Base-by-base conservation (phyloP, 2,329 filamentous ascomycete genomes). In the Xylariaceae sp. region DNA sequence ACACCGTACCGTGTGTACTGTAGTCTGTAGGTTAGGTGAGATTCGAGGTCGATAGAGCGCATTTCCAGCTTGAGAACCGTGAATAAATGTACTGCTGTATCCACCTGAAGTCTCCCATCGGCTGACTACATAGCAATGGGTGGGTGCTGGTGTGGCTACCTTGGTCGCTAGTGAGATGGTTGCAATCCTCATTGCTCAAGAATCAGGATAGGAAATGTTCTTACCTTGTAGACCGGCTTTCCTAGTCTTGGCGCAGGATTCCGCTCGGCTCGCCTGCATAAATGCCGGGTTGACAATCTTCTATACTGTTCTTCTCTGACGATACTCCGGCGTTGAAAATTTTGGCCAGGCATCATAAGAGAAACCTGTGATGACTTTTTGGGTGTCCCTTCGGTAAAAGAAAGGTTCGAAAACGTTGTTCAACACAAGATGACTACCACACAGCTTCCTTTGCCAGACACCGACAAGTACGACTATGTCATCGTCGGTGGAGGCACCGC, bases 401-500 rank as follows among this genome's bases (percentile, higher is more conserved):
- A n/a, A n/a, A n/a, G n/a, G n/a, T n/a, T n/a, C n/a, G n/a, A n/a
- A n/a, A n/a, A n/a, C n/a, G n/a, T n/a, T n/a, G n/a, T n/a, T n/a
- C n/a, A n/a, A n/a, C n/a, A 36, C 27, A 59, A 50, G 30, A 57
- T 56, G 51, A 85, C 83, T 36, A 89, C 83, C 48, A 79, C 74
- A 50, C 68, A 78, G 41, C 71, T 89, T 48, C 72, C 83, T 33
- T 62, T 75, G 47, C 67, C 74, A 57, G 79, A 83, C 51, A 71
- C 73, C 56, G 70, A 81, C 64, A 72, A 71, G 67, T 92, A 80
- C 66, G 86, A 92, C 74, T 92, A 89, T 69, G 74, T 92, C 61
- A 78, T 92, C 52, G 83, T 92, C 35, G 87, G 87, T 49, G 87
- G 87, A 48, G 87, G 87, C 57, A 92, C 87, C 34, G 86, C 87